Base-by-base conservation (phyloP, 2,329 filamentous ascomycete genomes). In the Alternaria sp. region DNA sequence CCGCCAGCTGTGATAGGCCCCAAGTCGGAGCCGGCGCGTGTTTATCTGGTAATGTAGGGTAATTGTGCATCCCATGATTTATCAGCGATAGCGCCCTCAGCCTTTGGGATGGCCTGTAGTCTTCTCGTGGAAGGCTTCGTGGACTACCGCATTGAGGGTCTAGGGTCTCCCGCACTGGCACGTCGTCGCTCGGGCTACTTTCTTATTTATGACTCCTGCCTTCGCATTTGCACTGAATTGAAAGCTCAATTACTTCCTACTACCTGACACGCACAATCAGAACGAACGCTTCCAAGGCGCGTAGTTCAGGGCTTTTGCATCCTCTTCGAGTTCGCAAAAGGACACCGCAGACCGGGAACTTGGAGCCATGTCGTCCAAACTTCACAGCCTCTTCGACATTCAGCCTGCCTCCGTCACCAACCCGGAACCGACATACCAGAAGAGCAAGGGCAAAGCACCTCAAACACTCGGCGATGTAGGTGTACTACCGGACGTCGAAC, bases 371-470 rank as follows among this genome's bases (percentile, higher is more conserved):
- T 67, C 79, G 12, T 52, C 74, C 64, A 21, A 68, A 67, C 73
- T 84, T 23, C 80, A 80, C 19, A 75, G 79, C 19, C 70, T 84
- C 25, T 74, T 85, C 56, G 77, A 82, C 49, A 79, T 85, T 25
- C 81, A 85, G 44, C 77, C 78, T 54, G 62, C 69, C 6, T 66
- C 74, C 5, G 71, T 84, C 43, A 61, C 78, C 25, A 81, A 74
- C 32, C 82, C 82, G 11, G 76, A 80, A 25, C 74, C 80, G 8
- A 79, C 80, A 45, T 74, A 65, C 56, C 74, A 74, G 43, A 77
- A 78, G 57, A 62, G 46, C 46, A 67, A 64, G 45, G 54, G 61
- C 13, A 63, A 67, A 17, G 25, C 45, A 47, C 69, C 63, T 21
- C 59, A 72, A 23, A 64, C 57, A 19, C 59, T 64, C 12, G 30